These are phyloP conservation scores for Bryoglossum gracile DNA, from an alignment of 495 filamentous ascomycete species.

Conservation along the genomic window DNA sequence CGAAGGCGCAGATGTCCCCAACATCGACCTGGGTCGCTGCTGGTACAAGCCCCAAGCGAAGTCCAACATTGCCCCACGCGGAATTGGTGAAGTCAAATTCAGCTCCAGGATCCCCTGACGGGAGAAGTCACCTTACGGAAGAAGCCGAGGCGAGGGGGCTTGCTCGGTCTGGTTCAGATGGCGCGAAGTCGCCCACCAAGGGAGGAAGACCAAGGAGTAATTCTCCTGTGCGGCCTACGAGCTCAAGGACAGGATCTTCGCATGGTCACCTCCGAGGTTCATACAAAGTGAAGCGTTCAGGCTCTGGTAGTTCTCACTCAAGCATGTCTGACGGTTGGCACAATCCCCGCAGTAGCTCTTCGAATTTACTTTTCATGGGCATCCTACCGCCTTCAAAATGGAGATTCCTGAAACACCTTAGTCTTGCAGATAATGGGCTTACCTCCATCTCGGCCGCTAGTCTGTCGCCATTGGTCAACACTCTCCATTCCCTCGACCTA, in stretches of 20 bases:
- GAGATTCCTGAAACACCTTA: slow-evolving; percentile 86
- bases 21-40: slow-evolving; percentile 52
- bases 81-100: slow-evolving; percentile 53
- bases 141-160: slow-evolving; percentile 15
- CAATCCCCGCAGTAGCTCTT: slow-evolving; percentile 55
- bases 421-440: slow-evolving; percentile 83
- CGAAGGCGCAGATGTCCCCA: slow-evolving; percentile 76
- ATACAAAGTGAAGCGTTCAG: slow-evolving; percentile 72
- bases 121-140: slow-evolving; percentile 25
- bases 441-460: slow-evolving; percentile 68
- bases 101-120: slow-evolving; percentile 59
- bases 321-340: slow-evolving; percentile 68
- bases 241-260: slow-evolving; percentile 59
- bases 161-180: slow-evolving; percentile 22
- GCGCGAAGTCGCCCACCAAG: slow-evolving; percentile 28
- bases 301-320: slow-evolving; percentile 87
- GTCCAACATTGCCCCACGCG: slow-evolving; percentile 45
- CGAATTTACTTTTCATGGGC: slow-evolving; percentile 58
- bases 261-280: slow-evolving; percentile 50
- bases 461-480: slow-evolving; percentile 74
- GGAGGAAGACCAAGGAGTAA: slow-evolving; percentile 56
- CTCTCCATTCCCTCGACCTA: slow-evolving; percentile 81
- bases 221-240: slow-evolving; percentile 69
- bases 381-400: slow-evolving; percentile 79
- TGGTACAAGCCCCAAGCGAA: slow-evolving; percentile 49